phyloP scores from a whole-genome alignment of 2,329 filamentous ascomycete species.

The Anthostomella pinea region DNA sequence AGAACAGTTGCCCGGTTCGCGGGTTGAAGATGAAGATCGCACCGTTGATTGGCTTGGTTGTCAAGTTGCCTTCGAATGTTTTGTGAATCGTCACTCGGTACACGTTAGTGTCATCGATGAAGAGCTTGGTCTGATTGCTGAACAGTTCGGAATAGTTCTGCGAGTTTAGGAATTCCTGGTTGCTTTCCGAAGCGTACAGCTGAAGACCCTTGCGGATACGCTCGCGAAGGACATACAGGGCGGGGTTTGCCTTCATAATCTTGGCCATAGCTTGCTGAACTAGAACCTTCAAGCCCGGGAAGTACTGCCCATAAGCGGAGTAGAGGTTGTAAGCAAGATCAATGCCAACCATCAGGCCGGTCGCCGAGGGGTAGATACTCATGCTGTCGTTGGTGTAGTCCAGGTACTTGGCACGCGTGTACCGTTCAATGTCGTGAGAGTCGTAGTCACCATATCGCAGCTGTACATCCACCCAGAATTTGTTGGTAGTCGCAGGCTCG shows the following conservation, averaged over 20 bases:
- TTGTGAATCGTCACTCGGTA: slow-evolving; percentile 99
- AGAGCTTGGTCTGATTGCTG: slow-evolving; percentile 97
- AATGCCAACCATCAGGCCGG: slow-evolving; percentile 95
- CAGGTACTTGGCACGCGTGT: slow-evolving; percentile 95
- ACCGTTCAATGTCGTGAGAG: slow-evolving; percentile 97
- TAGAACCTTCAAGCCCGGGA: slow-evolving; percentile 92
- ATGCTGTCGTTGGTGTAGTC: slow-evolving; percentile 99
- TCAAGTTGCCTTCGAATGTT: slow-evolving; percentile 98
- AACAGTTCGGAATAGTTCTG: slow-evolving; percentile 99
- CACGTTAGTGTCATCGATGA: slow-evolving; percentile 98
- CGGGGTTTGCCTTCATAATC: slow-evolving; percentile 99
- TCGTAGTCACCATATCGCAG: slow-evolving; percentile 97
- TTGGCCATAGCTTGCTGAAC: slow-evolving; percentile 99
- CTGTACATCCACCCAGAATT: slow-evolving; percentile 98
- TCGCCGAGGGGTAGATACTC: slow-evolving; percentile 96
- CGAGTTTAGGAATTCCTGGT: slow-evolving; percentile 98
- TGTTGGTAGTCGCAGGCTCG: slow-evolving; percentile 91
- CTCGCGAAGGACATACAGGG: slow-evolving; percentile 91
- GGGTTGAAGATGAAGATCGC: slow-evolving; percentile 99
- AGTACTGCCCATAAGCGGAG: slow-evolving; percentile 97
- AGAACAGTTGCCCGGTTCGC: slow-evolving; percentile 92
- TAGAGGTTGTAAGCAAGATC: slow-evolving; percentile 98
- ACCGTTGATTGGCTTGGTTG: slow-evolving; percentile 98
- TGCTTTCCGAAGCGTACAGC: slow-evolving; percentile 96
- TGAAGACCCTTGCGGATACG: slow-evolving; percentile 98